Evolutionary conservation across 2,329 filamentous ascomycete species (phyloP), one percentile per base, ranked within the genome.

Genomic region (Lecanoromycetidae sp.): DNA sequence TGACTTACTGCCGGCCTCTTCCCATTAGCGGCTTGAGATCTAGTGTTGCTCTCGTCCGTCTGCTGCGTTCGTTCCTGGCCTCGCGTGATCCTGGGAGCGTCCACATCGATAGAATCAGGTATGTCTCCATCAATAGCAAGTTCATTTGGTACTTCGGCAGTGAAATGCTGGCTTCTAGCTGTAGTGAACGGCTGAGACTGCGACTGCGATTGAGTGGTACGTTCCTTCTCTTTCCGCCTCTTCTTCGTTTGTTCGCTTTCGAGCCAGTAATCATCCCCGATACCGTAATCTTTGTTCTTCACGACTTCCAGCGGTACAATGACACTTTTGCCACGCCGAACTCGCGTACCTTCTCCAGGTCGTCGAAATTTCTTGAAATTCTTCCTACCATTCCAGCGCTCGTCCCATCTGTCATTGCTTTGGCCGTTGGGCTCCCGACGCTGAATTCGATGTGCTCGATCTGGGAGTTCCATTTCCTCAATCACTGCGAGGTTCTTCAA

Each of bases 321-420:
- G 27, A 84, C 72, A 13, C 68, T 70, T 50, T 72, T 70, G 3
- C 67, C 55, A 27, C 67, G 64, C 27, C 65, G 63, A n/a, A 66
- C 64, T 39, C 58, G 55, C 5, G 51, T 52, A n/a, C 57, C 55
- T 30, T 74, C 74, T 20, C 76, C 80, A 44, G 76, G 71, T 46
- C 71, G 72, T 19, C 74, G 72, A 59, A 98, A 98, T 57, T 79
- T 84, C 63, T 98, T 98, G 68, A 94, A 98, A 60, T 98, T 96
- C 64, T 87, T 90, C 35, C 90, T 75, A 0, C 90, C 91, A 60
- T 95, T 94, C 91, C 91, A 98, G 32, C 73, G 74, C 1, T 86
- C 79, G 55, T 95, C 77, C 88, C 90, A 95, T 33, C 85, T 74
- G 19, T 71, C 65, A 27, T 62, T 63, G n/a, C 66, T 60, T 4